Evolutionary conservation across 495 filamentous ascomycete genomes (phyloP).

Genomic region (Penicillium argentinense): DNA sequence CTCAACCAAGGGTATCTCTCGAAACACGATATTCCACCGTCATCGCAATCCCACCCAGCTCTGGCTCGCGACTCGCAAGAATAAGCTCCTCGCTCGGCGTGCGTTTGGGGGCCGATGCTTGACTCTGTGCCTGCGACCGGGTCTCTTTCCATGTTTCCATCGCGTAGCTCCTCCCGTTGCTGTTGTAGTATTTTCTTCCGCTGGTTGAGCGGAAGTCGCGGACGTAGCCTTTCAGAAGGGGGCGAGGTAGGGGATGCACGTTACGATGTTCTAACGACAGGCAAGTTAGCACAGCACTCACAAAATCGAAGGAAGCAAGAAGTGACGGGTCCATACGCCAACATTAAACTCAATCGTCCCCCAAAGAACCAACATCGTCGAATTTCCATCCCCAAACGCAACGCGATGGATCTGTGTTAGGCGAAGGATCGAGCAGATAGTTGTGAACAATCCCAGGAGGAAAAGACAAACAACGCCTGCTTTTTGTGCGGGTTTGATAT

Average conservation of each 20-base stretch:
- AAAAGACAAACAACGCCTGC: conserved; percentile 55
- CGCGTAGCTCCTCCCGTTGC: conserved; percentile 23
- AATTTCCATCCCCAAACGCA: conserved; percentile 52
- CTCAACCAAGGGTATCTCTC: conserved; percentile 20
- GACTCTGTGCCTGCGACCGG: conserved; percentile 28
- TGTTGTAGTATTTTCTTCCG: conserved; percentile 24
- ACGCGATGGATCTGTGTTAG: conserved; percentile 55
- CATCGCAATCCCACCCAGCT: conserved; percentile 41
- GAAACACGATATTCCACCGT: conserved; percentile 47
- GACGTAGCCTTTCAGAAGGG: conserved; percentile 38
- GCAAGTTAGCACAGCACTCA: no score
- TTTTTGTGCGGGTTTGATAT: conserved; percentile 52
- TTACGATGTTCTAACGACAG: conserved; percentile 43
- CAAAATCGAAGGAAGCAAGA: no score
- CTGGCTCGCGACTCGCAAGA: conserved; percentile 24
- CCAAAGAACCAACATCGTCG: conserved; percentile 58
- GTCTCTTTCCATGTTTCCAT: conserved; percentile 36
- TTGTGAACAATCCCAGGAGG: conserved; percentile 58
- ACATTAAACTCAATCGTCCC: conserved; percentile 60
- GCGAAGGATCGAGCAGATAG: conserved; percentile 55
- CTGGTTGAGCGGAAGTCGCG: conserved; percentile 32
- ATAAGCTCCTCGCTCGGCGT: conserved; percentile 50
- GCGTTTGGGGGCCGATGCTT: conserved; percentile 27
- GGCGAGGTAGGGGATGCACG: conserved; percentile 48
- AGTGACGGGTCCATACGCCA: conserved; percentile 41